Percentiles rank a stretch among this genome's conserved stretches.
Evolutionary conservation across 345 rosid species (phyloP).

Genomic region (Populus ilicifolia): DNA sequence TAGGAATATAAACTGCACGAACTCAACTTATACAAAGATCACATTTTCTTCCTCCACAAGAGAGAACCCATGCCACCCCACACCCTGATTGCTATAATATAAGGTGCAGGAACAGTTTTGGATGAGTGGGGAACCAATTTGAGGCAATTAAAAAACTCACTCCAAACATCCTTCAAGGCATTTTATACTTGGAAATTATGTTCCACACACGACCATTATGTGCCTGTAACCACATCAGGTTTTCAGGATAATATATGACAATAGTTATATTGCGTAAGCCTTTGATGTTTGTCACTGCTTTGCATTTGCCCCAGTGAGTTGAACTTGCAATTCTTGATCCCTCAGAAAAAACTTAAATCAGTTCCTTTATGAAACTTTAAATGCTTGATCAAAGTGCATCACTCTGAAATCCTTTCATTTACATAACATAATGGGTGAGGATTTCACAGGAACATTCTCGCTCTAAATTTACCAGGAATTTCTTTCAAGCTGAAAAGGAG

Average conservation of each 20-base stretch:
- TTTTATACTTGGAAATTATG: background rate
- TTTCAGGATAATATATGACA: background rate
- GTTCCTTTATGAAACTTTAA: background rate
- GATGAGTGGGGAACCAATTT: background rate
- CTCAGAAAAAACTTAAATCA: background rate
- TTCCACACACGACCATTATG: background rate
- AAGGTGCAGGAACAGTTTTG: background rate
- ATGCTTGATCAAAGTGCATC: background rate
- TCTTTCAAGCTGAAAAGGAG: background rate
- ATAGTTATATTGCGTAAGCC: background rate
- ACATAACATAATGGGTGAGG: background rate
- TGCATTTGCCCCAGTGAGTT: background rate
- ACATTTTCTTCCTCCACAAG: background rate
- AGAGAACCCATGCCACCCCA: background rate
- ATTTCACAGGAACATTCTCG: background rate
- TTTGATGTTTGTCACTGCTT: background rate
- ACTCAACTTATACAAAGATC: background rate
- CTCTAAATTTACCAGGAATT: background rate
- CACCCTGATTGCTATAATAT: background rate
- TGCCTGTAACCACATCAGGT: background rate
- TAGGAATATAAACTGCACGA: slow-evolving; percentile 8
- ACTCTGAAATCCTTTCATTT: background rate
- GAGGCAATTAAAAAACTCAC: background rate
- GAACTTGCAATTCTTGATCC: background rate
- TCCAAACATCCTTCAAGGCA: background rate